A percentile compares a stretch with the other conserved stretches of the same genome.
Conservation (phyloP, 768 basidiomycete genomes). For the Tephrocybe sp. region DNA sequence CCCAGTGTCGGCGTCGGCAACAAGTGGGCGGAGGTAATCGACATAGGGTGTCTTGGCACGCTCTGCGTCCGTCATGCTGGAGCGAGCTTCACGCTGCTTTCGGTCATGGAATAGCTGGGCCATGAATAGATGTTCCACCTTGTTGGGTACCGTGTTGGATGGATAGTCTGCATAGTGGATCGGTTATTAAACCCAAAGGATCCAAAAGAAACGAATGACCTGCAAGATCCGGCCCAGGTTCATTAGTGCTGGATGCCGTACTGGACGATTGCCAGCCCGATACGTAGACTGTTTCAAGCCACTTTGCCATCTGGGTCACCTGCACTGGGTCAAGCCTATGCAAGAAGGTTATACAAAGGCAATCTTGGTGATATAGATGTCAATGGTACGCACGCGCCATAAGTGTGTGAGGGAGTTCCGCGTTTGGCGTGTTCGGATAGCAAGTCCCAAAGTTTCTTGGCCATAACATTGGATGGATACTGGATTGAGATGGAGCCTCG, state of each 20-base stretch:
- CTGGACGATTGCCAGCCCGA: constrained; percentile 96
- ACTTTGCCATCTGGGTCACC: constrained; percentile 97
- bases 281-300: constrained; percentile 98
- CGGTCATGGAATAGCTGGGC: constrained; percentile 99
- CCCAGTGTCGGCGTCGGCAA: constrained; percentile 98
- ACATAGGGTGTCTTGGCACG: constrained; percentile 66
- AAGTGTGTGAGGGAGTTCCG: constrained; percentile 89
- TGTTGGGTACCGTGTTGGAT: constrained; percentile 97
- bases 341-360: background rate
- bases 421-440: constrained; percentile 75
- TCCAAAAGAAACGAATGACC: constrained; percentile 40
- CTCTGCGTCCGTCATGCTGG: constrained; percentile 65
- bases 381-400: constrained; percentile 97
- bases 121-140: constrained; percentile 97
- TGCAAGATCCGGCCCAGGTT: constrained; percentile 98
- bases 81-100: constrained; percentile 85
- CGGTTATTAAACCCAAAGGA: background rate
- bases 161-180: constrained; percentile 71
- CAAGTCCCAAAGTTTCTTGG: constrained; percentile 80
- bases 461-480: constrained; percentile 84
- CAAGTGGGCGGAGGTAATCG: constrained; percentile 91
- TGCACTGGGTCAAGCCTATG: constrained; percentile 93
- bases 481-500: constrained; percentile 82
- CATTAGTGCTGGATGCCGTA: constrained; percentile 90
- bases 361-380: background rate